Percentiles rank a stretch among this genome's conserved stretches.
These are phyloP conservation scores for Entomortierella lignicola DNA, from an alignment of 192 early-diverging fungal genomes.

Conservation along the genomic window DNA sequence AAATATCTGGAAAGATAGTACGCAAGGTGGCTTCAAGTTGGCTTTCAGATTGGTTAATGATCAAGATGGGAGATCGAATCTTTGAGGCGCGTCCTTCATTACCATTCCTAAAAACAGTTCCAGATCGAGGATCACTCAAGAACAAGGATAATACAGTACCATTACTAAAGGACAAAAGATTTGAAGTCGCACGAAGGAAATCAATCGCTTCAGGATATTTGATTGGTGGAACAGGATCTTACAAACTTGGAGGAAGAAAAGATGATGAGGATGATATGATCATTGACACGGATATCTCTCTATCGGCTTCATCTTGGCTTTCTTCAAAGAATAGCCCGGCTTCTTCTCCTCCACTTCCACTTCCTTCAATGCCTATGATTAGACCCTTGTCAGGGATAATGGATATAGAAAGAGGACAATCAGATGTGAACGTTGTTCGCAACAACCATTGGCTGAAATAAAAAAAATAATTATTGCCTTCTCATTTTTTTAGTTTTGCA, in stretches of 20 bases:
- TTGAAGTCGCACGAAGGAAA: constrained; percentile 28
- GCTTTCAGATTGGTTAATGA: constrained; percentile 10
- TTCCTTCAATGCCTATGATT: too few relatives aligned
- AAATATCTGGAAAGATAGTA: constrained; percentile 34
- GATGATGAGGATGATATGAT: constrained; percentile 1
- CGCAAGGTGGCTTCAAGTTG: constrained; percentile 35
- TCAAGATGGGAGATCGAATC: constrained; percentile 21
- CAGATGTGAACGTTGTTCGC: too few relatives aligned
- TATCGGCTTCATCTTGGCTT: constrained; percentile 23
- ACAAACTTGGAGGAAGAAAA: neutral
- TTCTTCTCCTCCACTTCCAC: too few relatives aligned
- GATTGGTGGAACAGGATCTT: neutral
- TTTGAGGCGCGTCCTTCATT: constrained; percentile 35
- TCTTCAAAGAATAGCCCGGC: too few relatives aligned
- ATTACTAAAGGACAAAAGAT: constrained; percentile 29
- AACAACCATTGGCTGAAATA: too few relatives aligned
- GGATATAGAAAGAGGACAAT: too few relatives aligned
- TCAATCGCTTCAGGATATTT: constrained; percentile 38
- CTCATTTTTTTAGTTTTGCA: too few relatives aligned
- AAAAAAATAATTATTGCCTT: too few relatives aligned
- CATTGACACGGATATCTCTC: neutral
- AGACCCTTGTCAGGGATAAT: too few relatives aligned
- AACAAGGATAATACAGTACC: constrained; percentile 29
- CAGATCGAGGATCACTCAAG: constrained; percentile 9
- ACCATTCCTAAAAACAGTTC: constrained; percentile 26